These are phyloP conservation scores for Diplotaxis tenuifolia DNA, from an alignment of 345 rosid species.

Conservation along the genomic window DNA sequence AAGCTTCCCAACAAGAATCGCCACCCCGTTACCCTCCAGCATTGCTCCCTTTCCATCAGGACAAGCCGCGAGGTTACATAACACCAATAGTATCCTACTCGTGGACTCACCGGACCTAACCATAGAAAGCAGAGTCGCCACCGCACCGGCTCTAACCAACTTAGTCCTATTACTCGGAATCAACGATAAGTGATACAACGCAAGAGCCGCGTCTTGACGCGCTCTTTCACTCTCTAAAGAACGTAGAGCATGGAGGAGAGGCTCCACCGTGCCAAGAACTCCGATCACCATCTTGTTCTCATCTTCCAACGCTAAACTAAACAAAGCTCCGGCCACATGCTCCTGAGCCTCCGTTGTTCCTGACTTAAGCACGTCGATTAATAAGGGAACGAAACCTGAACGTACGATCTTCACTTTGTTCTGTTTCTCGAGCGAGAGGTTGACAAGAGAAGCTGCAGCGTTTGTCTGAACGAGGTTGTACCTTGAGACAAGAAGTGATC, in stretches of 20 bases:
- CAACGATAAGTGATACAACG: constrained; percentile 68
- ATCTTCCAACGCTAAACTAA: constrained; percentile 81
- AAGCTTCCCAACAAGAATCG: constrained; percentile 55
- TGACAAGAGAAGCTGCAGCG: constrained; percentile 75
- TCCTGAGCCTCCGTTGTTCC: constrained; percentile 79
- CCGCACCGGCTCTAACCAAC: constrained; percentile 64
- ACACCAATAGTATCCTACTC: constrained; percentile 52
- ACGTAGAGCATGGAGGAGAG: constrained; percentile 66
- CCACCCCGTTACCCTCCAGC: constrained; percentile 69
- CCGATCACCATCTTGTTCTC: constrained; percentile 86
- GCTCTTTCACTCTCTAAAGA: constrained; percentile 59
- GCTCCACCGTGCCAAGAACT: constrained; percentile 80
- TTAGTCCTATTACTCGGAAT: constrained; percentile 65
- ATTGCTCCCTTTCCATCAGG: constrained; percentile 65
- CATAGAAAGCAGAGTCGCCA: constrained; percentile 58
- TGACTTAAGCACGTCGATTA: constrained; percentile 65
- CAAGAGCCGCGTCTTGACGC: constrained; percentile 67
- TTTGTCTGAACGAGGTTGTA: constrained; percentile 68
- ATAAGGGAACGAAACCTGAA: constrained; percentile 63
- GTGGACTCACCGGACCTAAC: constrained; percentile 49
- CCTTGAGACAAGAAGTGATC: constrained; percentile 55
- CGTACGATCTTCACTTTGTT: constrained; percentile 76
- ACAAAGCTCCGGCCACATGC: constrained; percentile 80
- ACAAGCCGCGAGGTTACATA: constrained; percentile 72
- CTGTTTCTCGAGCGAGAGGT: constrained; percentile 65